A percentile compares a stretch with the other conserved stretches of the same genome.
These are phyloP conservation scores for Lyophyllum decastes DNA, from an alignment of 768 basidiomycete species.

Conservation along the genomic window DNA sequence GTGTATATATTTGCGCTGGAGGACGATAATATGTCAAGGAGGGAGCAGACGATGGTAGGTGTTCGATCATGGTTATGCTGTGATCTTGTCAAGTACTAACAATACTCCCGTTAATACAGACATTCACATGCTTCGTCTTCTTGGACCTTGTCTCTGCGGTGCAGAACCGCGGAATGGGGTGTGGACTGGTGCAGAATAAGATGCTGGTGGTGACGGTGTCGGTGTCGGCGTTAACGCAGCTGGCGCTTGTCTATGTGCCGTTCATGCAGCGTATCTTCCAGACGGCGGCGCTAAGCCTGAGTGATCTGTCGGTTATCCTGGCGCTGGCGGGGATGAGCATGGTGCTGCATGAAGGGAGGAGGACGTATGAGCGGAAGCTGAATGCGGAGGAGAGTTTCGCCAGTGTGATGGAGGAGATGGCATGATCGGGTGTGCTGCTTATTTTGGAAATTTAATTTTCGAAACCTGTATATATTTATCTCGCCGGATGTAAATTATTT, in stretches of 20 bases:
- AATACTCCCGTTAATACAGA: conserved; percentile 47
- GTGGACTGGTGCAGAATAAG: conserved; percentile 79
- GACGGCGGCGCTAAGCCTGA: conserved; percentile 72
- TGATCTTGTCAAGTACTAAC: background rate
- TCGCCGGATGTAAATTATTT: background rate
- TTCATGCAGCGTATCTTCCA: conserved; percentile 93
- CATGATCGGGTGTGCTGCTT: conserved; percentile 28
- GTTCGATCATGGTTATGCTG: background rate
- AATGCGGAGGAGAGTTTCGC: conserved; percentile 55
- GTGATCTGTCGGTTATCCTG: conserved; percentile 74
- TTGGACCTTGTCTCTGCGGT: conserved; percentile 94
- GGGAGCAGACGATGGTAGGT: conserved; percentile 96
- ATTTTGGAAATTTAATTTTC: background rate
- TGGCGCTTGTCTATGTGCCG: conserved; percentile 87
- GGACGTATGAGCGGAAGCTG: conserved; percentile 72
- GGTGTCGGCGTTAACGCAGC: conserved; percentile 81
- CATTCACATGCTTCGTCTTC: conserved; percentile 96
- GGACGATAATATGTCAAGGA: conserved; percentile 78
- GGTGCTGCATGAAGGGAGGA: conserved; percentile 72
- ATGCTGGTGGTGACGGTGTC: conserved; percentile 91
- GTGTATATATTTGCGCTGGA: conserved; percentile 82
- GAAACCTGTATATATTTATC: conserved; percentile 8
- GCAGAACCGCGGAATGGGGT: conserved; percentile 91
- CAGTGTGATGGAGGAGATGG: conserved; percentile 60
- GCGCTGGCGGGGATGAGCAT: conserved; percentile 67